These are phyloP conservation scores for Sphagnurus paluster DNA, from an alignment of 1,284 basidiomycete species.

Conservation along the genomic window DNA sequence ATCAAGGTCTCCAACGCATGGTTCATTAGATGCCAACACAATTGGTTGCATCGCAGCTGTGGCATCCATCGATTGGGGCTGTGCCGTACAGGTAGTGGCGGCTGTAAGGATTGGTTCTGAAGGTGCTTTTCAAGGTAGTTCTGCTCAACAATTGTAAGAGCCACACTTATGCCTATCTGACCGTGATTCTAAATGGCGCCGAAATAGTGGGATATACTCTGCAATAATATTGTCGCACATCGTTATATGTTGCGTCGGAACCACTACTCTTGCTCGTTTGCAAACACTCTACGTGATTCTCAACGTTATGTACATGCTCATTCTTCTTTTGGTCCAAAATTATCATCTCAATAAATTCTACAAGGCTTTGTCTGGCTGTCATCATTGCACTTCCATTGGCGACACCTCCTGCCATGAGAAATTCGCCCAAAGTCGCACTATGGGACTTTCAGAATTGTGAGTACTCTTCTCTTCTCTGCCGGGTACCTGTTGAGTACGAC, in stretches of 20 bases:
- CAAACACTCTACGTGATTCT: conserved; percentile 73
- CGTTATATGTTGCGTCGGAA: conserved; percentile 66
- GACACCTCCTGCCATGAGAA: conserved; percentile 25
- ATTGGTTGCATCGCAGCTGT: conserved; percentile 68
- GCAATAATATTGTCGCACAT: conserved; percentile 59
- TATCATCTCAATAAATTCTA: not conserved
- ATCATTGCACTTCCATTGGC: conserved; percentile 56
- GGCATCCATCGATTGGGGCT: conserved; percentile 81
- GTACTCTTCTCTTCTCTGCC: conserved; percentile 16
- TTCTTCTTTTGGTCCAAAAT: not conserved
- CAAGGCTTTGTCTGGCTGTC: conserved; percentile 72
- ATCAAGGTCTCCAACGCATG: not conserved
- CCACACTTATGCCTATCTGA: not conserved
- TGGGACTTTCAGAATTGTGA: conserved; percentile 44
- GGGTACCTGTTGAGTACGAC: not conserved
- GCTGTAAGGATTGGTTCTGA: conserved; percentile 61
- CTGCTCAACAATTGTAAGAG: conserved; percentile 62
- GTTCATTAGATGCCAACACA: conserved; percentile 64
- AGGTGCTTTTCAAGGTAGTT: conserved; percentile 52
- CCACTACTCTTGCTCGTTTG: conserved; percentile 65
- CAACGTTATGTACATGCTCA: conserved; percentile 58
- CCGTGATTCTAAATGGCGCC: not conserved
- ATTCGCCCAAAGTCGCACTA: conserved; percentile 25
- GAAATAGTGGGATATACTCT: conserved; percentile 57
- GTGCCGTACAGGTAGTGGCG: conserved; percentile 70